These are phyloP conservation scores for Albifimbria verrucaria DNA, from an alignment of 2,329 filamentous ascomycete species.

Conservation along the genomic window DNA sequence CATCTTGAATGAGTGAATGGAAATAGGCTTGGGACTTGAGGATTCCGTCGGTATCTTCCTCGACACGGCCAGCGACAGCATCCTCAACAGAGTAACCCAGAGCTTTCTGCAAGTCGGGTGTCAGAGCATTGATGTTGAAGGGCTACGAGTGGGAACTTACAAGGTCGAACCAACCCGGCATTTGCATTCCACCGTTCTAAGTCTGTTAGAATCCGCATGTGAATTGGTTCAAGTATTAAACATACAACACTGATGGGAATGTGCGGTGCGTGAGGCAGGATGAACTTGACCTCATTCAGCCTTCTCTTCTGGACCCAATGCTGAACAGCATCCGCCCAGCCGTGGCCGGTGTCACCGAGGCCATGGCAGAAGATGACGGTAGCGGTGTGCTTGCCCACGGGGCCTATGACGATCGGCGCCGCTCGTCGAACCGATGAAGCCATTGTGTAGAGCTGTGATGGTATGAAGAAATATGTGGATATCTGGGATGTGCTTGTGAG, in stretches of 20 bases:
- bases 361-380: slow-evolving; percentile 89
- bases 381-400: slow-evolving; percentile 75
- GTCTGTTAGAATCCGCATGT: neutral
- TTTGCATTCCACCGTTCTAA: slow-evolving; percentile 68
- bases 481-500: too few relatives aligned
- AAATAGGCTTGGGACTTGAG: slow-evolving; percentile 68
- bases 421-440: neutral
- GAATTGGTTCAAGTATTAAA: neutral
- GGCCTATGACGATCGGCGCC: slow-evolving; percentile 65
- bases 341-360: slow-evolving; percentile 71
- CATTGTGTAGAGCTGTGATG: too few relatives aligned
- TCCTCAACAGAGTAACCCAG: slow-evolving; percentile 24
- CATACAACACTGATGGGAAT: slow-evolving; percentile 68
- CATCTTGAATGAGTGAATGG: slow-evolving; percentile 71
- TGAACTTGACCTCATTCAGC: slow-evolving; percentile 81
- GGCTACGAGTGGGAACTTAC: slow-evolving; percentile 29
- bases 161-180: slow-evolving; percentile 82
- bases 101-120: slow-evolving; percentile 14
- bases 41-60: slow-evolving; percentile 70
- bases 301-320: slow-evolving; percentile 74
- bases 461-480: too few relatives aligned
- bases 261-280: slow-evolving; percentile 79
- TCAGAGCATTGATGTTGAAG: neutral
- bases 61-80: slow-evolving; percentile 14
- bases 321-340: slow-evolving; percentile 74